These are phyloP conservation scores for Colletotrichum lentis DNA, from an alignment of 2,329 filamentous ascomycete genomes.

Conservation along the genomic window DNA sequence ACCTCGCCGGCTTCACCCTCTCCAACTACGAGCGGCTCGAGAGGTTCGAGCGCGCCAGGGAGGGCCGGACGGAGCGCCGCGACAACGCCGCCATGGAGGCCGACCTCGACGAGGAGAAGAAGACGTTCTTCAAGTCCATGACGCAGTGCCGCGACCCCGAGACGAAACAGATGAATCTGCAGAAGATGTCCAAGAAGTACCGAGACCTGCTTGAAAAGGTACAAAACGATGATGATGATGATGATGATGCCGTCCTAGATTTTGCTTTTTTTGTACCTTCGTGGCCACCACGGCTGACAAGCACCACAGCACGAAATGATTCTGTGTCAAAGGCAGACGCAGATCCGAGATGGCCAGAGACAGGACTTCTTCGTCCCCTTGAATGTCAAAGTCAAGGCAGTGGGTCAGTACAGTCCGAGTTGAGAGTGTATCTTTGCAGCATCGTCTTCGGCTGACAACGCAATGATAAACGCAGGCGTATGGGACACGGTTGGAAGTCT, in stretches of 20 bases:
- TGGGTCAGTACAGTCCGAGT: background rate
- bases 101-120: slow-evolving; percentile 17
- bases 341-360: slow-evolving; percentile 9
- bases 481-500: slow-evolving; percentile 60
- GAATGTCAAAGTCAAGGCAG: slow-evolving; percentile 14
- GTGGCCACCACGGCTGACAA: background rate
- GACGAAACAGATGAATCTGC: slow-evolving; percentile 3
- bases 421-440: rapidly evolving
- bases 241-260: background rate
- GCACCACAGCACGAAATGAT: slow-evolving; percentile 24
- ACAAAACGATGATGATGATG: no score
- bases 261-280: rapidly evolving
- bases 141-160: background rate
- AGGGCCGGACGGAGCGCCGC: background rate
- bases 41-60: background rate
- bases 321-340: background rate
- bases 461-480: slow-evolving; percentile 49
- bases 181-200: slow-evolving; percentile 18
- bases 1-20: slow-evolving; percentile 27
- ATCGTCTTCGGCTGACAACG: rapidly evolving
- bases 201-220: slow-evolving; percentile 27
- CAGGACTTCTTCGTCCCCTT: background rate
- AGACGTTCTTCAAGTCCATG: slow-evolving; percentile 9
- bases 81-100: slow-evolving; percentile 1
- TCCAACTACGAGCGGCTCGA: slow-evolving; percentile 12